Base-by-base conservation (phyloP, 305 asterid species). In the Solanum aculeatissimum region DNA sequence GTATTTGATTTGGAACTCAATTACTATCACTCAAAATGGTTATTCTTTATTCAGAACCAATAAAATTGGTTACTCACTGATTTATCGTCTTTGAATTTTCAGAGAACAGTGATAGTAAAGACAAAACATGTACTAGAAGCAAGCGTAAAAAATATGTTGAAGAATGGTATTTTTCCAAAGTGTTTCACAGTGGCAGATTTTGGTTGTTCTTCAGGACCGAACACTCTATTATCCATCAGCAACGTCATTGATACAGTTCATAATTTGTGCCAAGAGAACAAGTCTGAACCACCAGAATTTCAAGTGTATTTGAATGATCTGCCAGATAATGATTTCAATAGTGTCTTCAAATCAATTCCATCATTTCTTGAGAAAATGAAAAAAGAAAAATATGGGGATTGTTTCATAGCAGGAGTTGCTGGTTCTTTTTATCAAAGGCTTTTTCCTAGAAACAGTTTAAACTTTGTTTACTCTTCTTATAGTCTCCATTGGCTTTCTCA, bases 401-500 rank as follows among this genome's bases (percentile, higher is more conserved):
- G 88, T 29, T 90, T 87, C 78, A 4, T 89, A 9, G 85, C 85
- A 16, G 89, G 87, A 14, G 81, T 77, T 80, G 91, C 91, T 9
- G 91, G 87, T 5, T 89, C 93, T 2, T 91, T 88, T 85, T 86
- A 89, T 18, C 29, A 75, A 32, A 83, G 90, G 57, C 85, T 91
- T 15, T 77, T 89, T 27, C 91, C 92, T 6, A 27, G 23, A 53
- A 81, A 90, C 10, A 84, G 79, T 62, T 14, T 89, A 3, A 77
- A 89, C 85, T 85, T 89, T 86, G 84, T 81, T 6, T 83, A 84
- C 16, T 88, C 91, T 9, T 87, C 86, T 51, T 88, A 54, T 51
- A 84, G 89, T 77, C 75, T 91, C 13, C 93, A 89, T 11, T 91
- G 93, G 93, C 83, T 91, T 70, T 89, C 91, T 72, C 89, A 89